Evolutionary conservation across 2,329 filamentous ascomycete genomes (phyloP).

Genomic region (Fonsecaea pedrosoi): DNA sequence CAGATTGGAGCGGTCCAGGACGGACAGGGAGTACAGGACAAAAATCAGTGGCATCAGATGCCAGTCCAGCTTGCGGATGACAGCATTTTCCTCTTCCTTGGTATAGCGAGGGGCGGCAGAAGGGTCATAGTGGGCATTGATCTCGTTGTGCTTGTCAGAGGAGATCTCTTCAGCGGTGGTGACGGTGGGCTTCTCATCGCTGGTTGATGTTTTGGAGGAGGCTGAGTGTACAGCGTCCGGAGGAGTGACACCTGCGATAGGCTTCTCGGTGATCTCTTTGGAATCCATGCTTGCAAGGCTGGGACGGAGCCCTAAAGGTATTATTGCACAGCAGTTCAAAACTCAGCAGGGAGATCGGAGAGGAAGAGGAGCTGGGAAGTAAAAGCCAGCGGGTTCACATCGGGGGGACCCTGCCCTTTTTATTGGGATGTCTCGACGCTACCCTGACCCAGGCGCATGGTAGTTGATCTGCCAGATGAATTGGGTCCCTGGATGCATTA

Average conservation of each 20-base stretch:
- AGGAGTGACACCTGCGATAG: constrained; percentile 10
- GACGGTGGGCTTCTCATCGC: constrained; percentile 30
- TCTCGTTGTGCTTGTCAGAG: constrained; percentile 22
- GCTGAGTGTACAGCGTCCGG: constrained; percentile 9
- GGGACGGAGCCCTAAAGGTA: neutral
- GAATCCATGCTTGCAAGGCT: constrained; percentile 11
- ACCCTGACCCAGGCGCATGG: constrained; percentile 2
- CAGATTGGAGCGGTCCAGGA: constrained; percentile 60
- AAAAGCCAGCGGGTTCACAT: neutral
- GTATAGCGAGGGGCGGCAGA: constrained; percentile 25
- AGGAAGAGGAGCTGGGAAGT: constrained; percentile 4
- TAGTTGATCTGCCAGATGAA: neutral
- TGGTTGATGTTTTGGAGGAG: constrained; percentile 10
- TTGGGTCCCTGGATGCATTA: neutral
- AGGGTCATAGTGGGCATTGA: constrained; percentile 23
- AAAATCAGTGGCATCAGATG: constrained; percentile 40
- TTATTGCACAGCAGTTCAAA: neutral
- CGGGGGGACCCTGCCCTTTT: neutral
- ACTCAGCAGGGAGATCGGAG: neutral
- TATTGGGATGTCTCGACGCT: neutral
- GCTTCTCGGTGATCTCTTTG: constrained; percentile 25
- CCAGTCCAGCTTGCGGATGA: constrained; percentile 38
- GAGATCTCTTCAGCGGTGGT: constrained; percentile 23
- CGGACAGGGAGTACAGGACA: constrained; percentile 40
- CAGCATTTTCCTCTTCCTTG: constrained; percentile 33